Conservation (phyloP, 2,329 filamentous ascomycete genomes). For the Microcera coccophila region DNA sequence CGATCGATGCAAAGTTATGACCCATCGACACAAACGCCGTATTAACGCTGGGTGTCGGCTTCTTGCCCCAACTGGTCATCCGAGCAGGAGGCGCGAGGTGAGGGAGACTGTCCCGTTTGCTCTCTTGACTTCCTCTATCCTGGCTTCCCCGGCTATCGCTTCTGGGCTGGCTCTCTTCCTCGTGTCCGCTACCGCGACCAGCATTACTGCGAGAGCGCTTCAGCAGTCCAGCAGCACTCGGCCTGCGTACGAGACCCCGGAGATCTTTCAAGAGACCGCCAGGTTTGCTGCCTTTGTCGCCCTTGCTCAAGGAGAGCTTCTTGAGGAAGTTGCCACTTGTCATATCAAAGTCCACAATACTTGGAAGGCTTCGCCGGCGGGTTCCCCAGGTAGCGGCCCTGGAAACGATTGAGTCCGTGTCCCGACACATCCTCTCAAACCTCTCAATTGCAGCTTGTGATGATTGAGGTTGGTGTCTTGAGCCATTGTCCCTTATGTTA, state of each 20-base stretch:
- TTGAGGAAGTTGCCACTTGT: constrained; percentile 61
- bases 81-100: constrained; percentile 49
- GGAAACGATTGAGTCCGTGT: constrained; percentile 57
- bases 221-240: constrained; percentile 41
- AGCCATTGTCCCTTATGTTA: constrained; percentile 36
- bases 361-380: constrained; percentile 60
- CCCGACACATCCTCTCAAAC: constrained; percentile 50
- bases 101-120: constrained; percentile 41
- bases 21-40: constrained; percentile 56
- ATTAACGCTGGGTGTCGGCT: constrained; percentile 54
- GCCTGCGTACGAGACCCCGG: constrained; percentile 47
- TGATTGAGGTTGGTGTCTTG: constrained; percentile 44
- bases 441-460: constrained; percentile 52
- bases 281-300: constrained; percentile 46
- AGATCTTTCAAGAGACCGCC: constrained; percentile 46
- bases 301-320: constrained; percentile 53
- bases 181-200: constrained; percentile 24
- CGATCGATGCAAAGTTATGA: constrained; percentile 52
- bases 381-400: constrained; percentile 68
- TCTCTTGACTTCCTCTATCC: constrained; percentile 27
- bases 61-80: constrained; percentile 51
- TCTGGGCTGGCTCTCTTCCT: constrained; percentile 25
- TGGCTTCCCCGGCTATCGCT: constrained; percentile 25
- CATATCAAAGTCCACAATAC: constrained; percentile 50
- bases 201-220: constrained; percentile 45